Conservation (phyloP, 2,329 filamentous ascomycete species). For the Verticillium tricorpus region DNA sequence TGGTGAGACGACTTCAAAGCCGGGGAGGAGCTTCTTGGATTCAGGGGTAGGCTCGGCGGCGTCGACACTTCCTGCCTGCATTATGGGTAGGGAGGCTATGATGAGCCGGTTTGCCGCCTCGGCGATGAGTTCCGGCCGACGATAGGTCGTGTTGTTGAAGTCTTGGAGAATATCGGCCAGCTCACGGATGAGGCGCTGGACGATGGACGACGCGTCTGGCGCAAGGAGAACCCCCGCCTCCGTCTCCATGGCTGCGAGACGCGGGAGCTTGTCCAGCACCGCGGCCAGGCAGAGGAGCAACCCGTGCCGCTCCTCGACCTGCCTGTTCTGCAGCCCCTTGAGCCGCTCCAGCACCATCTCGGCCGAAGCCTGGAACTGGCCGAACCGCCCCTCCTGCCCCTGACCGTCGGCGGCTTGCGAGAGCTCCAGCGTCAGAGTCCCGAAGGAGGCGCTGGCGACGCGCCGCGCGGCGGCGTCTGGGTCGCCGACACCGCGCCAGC, state of each 20-base stretch:
- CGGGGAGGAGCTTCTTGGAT: constrained; percentile 2
- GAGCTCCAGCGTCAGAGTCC: constrained; percentile 45
- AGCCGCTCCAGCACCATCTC: constrained; percentile 40
- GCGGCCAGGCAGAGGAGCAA: constrained; percentile 58
- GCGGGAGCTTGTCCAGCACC: constrained; percentile 44
- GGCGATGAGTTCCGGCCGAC: constrained; percentile 61
- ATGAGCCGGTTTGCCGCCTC: constrained; percentile 58
- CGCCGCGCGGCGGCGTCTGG: constrained; percentile 70
- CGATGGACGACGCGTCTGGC: neutral
- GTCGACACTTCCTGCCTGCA: constrained; percentile 31
- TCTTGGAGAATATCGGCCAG: constrained; percentile 33
- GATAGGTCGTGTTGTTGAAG: constrained; percentile 37
- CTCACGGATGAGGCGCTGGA: constrained; percentile 12
- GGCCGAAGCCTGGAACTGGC: constrained; percentile 29
- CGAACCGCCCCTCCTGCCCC: constrained; percentile 11
- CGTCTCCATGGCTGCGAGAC: constrained; percentile 17
- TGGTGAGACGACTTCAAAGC: constrained; percentile 14
- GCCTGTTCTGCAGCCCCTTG: constrained; percentile 42
- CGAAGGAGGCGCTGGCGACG: constrained; percentile 66
- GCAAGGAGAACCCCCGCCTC: neutral
- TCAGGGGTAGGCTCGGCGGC: neutral
- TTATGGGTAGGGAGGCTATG: constrained; percentile 43
- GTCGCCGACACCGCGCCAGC: constrained; percentile 86
- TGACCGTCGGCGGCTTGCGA: constrained; percentile 18
- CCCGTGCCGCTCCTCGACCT: constrained; percentile 68